Base-by-base conservation (phyloP, 202 grass and related monocot genomes). In the Musa balbisiana region DNA sequence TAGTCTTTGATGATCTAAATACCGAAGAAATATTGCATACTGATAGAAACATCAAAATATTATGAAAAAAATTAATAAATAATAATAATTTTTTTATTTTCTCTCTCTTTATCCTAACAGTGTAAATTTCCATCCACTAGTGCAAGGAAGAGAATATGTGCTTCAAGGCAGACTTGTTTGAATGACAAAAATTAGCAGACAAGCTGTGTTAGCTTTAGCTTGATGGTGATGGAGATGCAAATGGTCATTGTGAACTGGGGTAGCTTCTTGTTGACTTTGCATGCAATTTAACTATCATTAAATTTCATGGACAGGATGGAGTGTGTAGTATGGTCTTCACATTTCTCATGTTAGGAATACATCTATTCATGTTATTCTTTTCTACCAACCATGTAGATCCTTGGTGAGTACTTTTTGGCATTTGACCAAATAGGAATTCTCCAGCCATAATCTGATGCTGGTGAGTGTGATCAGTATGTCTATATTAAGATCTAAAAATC, bases 241-340 rank as follows among this genome's bases (percentile, higher is more conserved):
- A 64, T 64, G 9, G 50, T 76, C 43, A 14, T 52, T 64, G 33
- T 77, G 74, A 77, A 65, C 19, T 11, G 20, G 62, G 43, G 13
- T 22, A 51, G 21, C 66, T 52, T 22, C 75, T 66, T 77, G 59
- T 77, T 77, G 75, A 77, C 75, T 49, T 64, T 27, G 27, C 19
- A 22, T 54, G 23, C 53, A 24, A 21, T 13, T 13, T 15, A 49
- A 17, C 11, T 27, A 27, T 27, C 27, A 27, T 19, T 69, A 22
- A 64, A 11, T 80, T 87, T 89, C 71, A 72, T 83, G 21, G 74
- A 29, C 4, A 11, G 14, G 22, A 12, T 22, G 22, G 6, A 69
- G 2, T 6, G 3, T 2, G 14, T n/a, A 43, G 75, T 77, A 78
- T 81, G 55, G 71, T 77, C 53, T 77, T 72, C 55, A 69, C 66